These are phyloP conservation scores for Coprinopsis strossmayeri DNA, from an alignment of 768 basidiomycete species.

Conservation along the genomic window DNA sequence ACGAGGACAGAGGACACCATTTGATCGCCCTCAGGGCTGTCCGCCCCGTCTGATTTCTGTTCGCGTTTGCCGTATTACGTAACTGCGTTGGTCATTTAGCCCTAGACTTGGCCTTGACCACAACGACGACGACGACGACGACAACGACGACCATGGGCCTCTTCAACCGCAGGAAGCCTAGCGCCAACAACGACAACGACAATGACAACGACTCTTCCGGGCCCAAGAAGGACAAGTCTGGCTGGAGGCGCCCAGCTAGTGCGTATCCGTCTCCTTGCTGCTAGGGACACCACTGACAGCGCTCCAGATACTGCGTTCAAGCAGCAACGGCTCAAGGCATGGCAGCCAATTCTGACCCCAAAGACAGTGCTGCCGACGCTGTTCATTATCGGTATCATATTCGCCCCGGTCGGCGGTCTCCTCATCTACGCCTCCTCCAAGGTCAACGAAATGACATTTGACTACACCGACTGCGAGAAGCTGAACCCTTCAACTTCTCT, in stretches of 20 bases:
- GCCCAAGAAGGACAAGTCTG: constrained; percentile 76
- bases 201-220: constrained; percentile 38
- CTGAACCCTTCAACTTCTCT: constrained; percentile 37
- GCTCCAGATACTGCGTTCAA: constrained; percentile 92
- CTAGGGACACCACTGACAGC: constrained; percentile 12
- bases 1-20: constrained; percentile 50
- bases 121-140: no score
- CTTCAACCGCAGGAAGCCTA: constrained; percentile 49
- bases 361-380: constrained; percentile 96
- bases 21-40: neutral
- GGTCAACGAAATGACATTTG: constrained; percentile 90
- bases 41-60: no score
- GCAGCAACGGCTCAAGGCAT: constrained; percentile 98
- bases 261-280: constrained; percentile 23
- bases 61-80: no score
- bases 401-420: constrained; percentile 93
- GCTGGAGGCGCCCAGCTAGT: constrained; percentile 84
- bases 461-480: constrained; percentile 91
- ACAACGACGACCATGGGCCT: constrained; percentile 36
- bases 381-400: constrained; percentile 90
- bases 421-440: constrained; percentile 81
- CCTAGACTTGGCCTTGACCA: no score
- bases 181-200: constrained; percentile 28
- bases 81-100: no score
- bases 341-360: constrained; percentile 98